phyloP scores from a whole-genome alignment of 2,329 filamentous ascomycete genomes.

The Sporothrix protearum region DNA sequence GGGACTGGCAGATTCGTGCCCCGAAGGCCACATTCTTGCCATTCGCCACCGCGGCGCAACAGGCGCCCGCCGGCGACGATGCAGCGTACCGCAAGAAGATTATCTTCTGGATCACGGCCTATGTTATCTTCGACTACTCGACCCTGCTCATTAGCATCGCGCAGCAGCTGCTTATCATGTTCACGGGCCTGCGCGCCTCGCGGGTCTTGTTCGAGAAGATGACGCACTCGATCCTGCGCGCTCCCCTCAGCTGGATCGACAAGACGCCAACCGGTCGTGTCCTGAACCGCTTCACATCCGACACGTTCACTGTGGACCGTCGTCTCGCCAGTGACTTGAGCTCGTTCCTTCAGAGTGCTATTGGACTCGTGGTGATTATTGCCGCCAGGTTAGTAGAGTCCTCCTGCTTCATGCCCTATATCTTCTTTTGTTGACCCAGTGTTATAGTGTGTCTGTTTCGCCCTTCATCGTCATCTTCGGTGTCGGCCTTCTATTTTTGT shows the following conservation, averaged over 20 bases:
- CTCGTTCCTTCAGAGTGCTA: constrained; percentile 32
- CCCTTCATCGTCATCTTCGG: constrained; percentile 39
- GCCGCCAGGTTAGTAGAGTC: constrained; percentile 34
- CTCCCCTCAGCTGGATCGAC: constrained; percentile 42
- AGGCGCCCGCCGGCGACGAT: background rate
- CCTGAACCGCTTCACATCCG: constrained; percentile 43
- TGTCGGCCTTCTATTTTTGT: constrained; percentile 36
- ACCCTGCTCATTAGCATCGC: constrained; percentile 27
- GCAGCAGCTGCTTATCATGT: constrained; percentile 33
- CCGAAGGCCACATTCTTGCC: background rate
- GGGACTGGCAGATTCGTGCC: constrained; percentile 15
- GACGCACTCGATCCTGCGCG: constrained; percentile 39
- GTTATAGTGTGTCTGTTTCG: constrained; percentile 35
- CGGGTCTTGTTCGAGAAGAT: constrained; percentile 36
- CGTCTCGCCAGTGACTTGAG: constrained; percentile 34
- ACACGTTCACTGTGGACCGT: constrained; percentile 41
- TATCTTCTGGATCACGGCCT: constrained; percentile 34
- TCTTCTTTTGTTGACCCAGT: background rate
- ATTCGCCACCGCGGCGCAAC: background rate
- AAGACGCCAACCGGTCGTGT: constrained; percentile 42
- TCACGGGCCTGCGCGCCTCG: constrained; percentile 35
- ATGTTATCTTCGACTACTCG: constrained; percentile 33
- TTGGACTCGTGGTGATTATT: constrained; percentile 39
- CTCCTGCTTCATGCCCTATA: background rate
- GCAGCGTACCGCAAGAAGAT: constrained; percentile 27